Percentiles rank a stretch among this genome's conserved stretches.
These are phyloP conservation scores for Bruguiera gymnorhiza DNA, from an alignment of 345 rosid species.

Conservation along the genomic window DNA sequence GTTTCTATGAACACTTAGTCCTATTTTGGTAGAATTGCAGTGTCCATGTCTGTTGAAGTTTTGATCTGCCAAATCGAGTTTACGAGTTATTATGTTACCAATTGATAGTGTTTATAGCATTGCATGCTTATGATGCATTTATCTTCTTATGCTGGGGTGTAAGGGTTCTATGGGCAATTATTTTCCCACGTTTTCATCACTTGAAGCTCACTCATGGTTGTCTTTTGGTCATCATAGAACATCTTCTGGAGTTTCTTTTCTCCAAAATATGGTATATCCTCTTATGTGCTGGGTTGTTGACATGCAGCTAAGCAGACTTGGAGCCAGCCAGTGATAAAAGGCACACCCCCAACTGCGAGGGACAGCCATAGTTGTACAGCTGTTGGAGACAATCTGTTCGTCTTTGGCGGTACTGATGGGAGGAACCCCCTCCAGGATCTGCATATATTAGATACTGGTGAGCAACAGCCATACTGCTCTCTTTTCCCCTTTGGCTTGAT, in stretches of 20 bases:
- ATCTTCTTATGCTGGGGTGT: background rate
- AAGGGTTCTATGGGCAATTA: too few relatives aligned
- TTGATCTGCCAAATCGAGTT: background rate
- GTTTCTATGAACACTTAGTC: background rate
- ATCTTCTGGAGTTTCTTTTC: background rate
- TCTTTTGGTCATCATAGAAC: slow-evolving; percentile 6
- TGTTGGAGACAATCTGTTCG: slow-evolving; percentile 65
- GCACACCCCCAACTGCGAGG: slow-evolving; percentile 75
- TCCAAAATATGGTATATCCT: background rate
- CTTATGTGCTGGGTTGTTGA: slow-evolving; percentile 18
- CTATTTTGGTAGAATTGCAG: slow-evolving; percentile 8
- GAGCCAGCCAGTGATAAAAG: slow-evolving; percentile 72
- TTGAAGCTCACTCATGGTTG: background rate
- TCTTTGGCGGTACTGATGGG: slow-evolving; percentile 98
- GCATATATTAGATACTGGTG: slow-evolving; percentile 79
- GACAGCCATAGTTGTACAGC: slow-evolving; percentile 92
- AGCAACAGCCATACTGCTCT: slow-evolving; percentile 25
- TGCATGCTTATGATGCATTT: slow-evolving; percentile 4
- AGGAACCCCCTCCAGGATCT: slow-evolving; percentile 72
- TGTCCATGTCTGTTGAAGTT: background rate
- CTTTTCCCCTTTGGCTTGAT: background rate
- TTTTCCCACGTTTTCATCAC: background rate
- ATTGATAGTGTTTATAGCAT: background rate
- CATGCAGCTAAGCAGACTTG: slow-evolving; percentile 72
- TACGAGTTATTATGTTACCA: background rate